Conservation (phyloP, 1,139 yeast genomes). For the Pichia sp. region DNA sequence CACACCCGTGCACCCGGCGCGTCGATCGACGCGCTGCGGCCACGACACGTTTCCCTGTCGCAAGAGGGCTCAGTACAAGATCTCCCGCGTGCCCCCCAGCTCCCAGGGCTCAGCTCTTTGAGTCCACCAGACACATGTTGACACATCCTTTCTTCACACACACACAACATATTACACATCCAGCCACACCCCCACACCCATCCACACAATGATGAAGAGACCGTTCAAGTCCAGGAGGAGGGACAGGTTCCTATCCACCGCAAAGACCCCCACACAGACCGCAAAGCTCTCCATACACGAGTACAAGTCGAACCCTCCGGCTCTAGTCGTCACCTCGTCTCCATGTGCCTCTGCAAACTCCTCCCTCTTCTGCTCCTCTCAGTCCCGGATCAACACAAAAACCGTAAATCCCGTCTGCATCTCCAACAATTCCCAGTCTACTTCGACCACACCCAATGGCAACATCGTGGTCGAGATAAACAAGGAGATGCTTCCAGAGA, state of each 20-base stretch:
- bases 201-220: background rate
- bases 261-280: background rate
- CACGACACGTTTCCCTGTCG: too few species aligned
- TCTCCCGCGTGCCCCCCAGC: too few species aligned
- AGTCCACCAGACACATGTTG: too few species aligned
- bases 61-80: background rate
- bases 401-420: conserved; percentile 8
- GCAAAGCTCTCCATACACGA: background rate
- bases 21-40: background rate
- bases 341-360: background rate
- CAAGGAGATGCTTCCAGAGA: too few species aligned
- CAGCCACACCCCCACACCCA: too few species aligned
- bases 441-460: too few species aligned
- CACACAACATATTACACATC: too few species aligned
- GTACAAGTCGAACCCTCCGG: too few species aligned
- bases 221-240: conserved; percentile 3
- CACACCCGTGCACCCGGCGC: conserved; percentile 1
- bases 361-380: background rate
- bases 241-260: background rate
- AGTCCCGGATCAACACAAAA: background rate
- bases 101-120: background rate
- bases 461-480: too few species aligned
- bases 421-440: background rate
- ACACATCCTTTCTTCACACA: too few species aligned
- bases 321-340: background rate